Conservation (phyloP, 257 asterid species). For the Anisodus acutangulus region DNA sequence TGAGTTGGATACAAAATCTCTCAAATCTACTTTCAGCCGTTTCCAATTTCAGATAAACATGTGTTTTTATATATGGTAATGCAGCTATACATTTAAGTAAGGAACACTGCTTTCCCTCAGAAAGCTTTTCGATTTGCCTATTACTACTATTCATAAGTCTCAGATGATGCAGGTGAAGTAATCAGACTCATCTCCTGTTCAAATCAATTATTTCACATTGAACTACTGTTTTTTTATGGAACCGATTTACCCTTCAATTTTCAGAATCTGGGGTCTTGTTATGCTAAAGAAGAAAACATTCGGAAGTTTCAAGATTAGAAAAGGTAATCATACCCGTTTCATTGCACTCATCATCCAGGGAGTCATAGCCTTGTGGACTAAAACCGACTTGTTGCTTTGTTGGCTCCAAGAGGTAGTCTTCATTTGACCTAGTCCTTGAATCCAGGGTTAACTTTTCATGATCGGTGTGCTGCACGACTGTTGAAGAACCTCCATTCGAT, state of each 20-base stretch:
- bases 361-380: conserved; percentile 54
- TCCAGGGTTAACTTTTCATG: conserved; percentile 40
- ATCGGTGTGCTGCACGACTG: conserved; percentile 50
- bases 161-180: neutral
- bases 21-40: neutral
- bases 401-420: conserved; percentile 55
- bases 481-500: conserved; percentile 48
- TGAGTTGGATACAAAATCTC: conserved; percentile 14
- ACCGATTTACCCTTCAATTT: neutral
- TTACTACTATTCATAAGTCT: neutral
- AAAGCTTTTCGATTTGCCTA: neutral
- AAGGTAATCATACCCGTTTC: conserved; percentile 58
- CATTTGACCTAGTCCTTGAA: conserved; percentile 51
- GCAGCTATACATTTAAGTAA: neutral
- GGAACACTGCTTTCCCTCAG: neutral
- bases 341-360: conserved; percentile 77
- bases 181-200: neutral
- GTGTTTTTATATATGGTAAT: neutral
- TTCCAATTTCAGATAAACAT: neutral
- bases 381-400: conserved; percentile 57
- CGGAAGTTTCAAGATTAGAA: neutral
- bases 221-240: neutral
- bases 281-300: neutral
- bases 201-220: neutral
- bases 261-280: neutral